phyloP scores from a whole-genome alignment of 2,329 filamentous ascomycete genomes.

The Curvularia eragrostidis region DNA sequence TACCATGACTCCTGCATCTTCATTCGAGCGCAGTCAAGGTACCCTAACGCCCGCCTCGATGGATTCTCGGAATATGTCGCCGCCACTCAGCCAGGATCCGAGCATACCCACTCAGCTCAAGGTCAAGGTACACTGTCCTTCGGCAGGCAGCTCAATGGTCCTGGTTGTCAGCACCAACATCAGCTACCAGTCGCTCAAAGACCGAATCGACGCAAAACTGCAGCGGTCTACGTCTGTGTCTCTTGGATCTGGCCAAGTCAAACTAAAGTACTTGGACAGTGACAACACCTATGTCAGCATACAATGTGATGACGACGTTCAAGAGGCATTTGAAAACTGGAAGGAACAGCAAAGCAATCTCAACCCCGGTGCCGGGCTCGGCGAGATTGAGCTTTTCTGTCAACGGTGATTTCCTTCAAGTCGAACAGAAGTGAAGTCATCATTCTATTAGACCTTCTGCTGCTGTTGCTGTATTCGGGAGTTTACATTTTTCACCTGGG shows the following conservation, averaged over 20 bases:
- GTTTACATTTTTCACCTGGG: background rate
- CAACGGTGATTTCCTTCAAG: conserved; percentile 36
- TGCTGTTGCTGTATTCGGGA: conserved; percentile 3
- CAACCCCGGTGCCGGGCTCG: conserved; percentile 69
- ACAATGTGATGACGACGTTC: conserved; percentile 93
- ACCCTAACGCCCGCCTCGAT: conserved; percentile 48
- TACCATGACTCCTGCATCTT: conserved; percentile 50
- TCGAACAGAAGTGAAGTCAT: background rate
- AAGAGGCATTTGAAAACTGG: conserved; percentile 95
- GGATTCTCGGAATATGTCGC: conserved; percentile 50
- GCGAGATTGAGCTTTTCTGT: conserved; percentile 75
- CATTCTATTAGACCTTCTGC: background rate
- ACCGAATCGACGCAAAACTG: conserved; percentile 95
- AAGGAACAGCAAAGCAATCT: conserved; percentile 73
- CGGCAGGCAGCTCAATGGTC: conserved; percentile 86
- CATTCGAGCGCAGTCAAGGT: conserved; percentile 46
- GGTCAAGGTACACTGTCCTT: conserved; percentile 85
- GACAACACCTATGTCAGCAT: conserved; percentile 94
- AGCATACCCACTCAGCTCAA: conserved; percentile 78
- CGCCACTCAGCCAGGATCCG: conserved; percentile 38
- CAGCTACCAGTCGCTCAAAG: conserved; percentile 88
- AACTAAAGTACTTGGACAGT: conserved; percentile 82
- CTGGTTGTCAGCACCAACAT: conserved; percentile 97
- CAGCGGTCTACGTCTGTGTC: conserved; percentile 84
- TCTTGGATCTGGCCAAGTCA: conserved; percentile 81